phyloP scores from a whole-genome alignment of 2,329 filamentous ascomycete species.

The Calonectria leucothoes region DNA sequence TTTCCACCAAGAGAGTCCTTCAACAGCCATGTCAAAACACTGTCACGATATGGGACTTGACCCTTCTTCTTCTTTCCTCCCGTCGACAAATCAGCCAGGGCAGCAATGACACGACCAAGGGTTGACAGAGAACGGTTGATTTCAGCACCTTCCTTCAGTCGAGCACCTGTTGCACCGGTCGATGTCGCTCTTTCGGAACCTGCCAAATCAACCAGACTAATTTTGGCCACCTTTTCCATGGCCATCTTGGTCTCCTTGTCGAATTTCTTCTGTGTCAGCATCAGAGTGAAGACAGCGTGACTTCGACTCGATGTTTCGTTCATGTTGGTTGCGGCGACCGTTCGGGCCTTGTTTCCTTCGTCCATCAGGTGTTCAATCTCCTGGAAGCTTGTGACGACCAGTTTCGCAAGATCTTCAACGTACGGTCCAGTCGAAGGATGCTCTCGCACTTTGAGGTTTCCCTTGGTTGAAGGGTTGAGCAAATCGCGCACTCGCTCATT shows the following conservation, averaged over 20 bases:
- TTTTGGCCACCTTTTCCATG: slow-evolving; percentile 97
- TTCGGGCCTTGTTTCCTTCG: slow-evolving; percentile 98
- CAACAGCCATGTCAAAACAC: slow-evolving; percentile 93
- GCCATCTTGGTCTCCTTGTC: slow-evolving; percentile 96
- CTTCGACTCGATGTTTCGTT: slow-evolving; percentile 99
- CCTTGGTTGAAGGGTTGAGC: slow-evolving; percentile 94
- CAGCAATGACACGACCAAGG: slow-evolving; percentile 95
- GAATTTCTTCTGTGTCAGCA: slow-evolving; percentile 91
- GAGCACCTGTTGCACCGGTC: slow-evolving; percentile 93
- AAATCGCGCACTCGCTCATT: slow-evolving; percentile 97
- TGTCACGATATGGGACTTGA: slow-evolving; percentile 96
- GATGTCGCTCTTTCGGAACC: slow-evolving; percentile 98
- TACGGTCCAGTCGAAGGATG: slow-evolving; percentile 98
- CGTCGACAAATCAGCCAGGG: slow-evolving; percentile 89
- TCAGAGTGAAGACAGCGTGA: slow-evolving; percentile 97
- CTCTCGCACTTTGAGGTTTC: slow-evolving; percentile 96
- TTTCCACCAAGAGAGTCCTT: slow-evolving; percentile 98
- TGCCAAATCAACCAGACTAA: slow-evolving; percentile 96
- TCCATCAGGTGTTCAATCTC: slow-evolving; percentile 99
- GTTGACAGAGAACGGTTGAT: slow-evolving; percentile 98
- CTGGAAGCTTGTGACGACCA: slow-evolving; percentile 91
- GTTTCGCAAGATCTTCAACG: slow-evolving; percentile 95
- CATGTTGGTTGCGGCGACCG: slow-evolving; percentile 99
- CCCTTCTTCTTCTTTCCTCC: slow-evolving; percentile 80
- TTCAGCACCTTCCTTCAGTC: slow-evolving; percentile 96